A percentile compares a stretch with the other conserved stretches of the same genome.
phyloP scores from a whole-genome alignment of 2,329 filamentous ascomycete genomes.

The Didymella exigua region DNA sequence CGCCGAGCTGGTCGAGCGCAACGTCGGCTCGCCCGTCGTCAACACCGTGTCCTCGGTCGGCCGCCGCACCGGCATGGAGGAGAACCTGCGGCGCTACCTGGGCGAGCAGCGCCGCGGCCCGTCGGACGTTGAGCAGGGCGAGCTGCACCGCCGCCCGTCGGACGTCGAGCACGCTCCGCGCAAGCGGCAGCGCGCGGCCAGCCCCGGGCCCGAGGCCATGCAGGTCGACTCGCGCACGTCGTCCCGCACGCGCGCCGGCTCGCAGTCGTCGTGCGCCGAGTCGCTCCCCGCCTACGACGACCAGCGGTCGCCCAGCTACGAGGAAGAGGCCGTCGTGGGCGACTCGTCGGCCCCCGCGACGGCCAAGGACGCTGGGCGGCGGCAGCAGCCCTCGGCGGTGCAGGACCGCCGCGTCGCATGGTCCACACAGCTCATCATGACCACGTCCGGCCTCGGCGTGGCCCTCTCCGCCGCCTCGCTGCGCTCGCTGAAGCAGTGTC shows the following conservation, averaged over 20 bases:
- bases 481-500: slow-evolving; percentile 80
- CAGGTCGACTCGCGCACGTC: slow-evolving; percentile 55
- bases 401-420: slow-evolving; percentile 60
- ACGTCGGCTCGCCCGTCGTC: slow-evolving; percentile 78
- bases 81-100: slow-evolving; percentile 83
- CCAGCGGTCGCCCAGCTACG: slow-evolving; percentile 74
- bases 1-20: slow-evolving; percentile 88
- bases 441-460: slow-evolving; percentile 86
- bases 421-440: slow-evolving; percentile 85
- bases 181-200: slow-evolving; percentile 54
- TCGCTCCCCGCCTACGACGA: slow-evolving; percentile 85
- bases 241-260: slow-evolving; percentile 57
- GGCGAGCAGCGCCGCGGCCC: slow-evolving; percentile 60
- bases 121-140: slow-evolving; percentile 55
- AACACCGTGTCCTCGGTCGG: slow-evolving; percentile 86
- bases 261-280: slow-evolving; percentile 71
- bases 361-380: slow-evolving; percentile 26
- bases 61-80: slow-evolving; percentile 84
- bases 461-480: slow-evolving; percentile 91
- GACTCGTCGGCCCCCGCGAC: slow-evolving; percentile 32
- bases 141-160: slow-evolving; percentile 56
- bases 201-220: slow-evolving; percentile 46
- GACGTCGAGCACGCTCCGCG: slow-evolving; percentile 51
- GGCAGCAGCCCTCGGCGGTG: slow-evolving; percentile 27
- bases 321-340: slow-evolving; percentile 57